Percentiles rank a stretch among this genome's conserved stretches.
These are phyloP conservation scores for Megacollybia marginata DNA, from an alignment of 768 basidiomycete species.

Conservation along the genomic window DNA sequence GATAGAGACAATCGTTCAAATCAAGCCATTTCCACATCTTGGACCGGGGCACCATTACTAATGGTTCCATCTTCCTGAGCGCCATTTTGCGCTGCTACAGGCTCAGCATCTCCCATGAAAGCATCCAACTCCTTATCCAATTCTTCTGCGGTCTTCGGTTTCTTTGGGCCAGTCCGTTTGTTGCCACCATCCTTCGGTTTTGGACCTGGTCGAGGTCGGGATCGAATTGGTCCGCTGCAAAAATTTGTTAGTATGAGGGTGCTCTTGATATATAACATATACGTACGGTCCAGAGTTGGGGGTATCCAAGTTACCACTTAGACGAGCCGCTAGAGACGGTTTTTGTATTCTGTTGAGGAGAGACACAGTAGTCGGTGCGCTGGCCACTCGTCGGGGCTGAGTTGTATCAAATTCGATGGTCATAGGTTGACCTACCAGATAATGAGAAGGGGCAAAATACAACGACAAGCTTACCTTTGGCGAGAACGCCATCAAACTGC, in stretches of 20 bases:
- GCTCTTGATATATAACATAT: not conserved
- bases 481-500: conserved; percentile 78
- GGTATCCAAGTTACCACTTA: conserved; percentile 38
- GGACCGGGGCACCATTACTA: not conserved
- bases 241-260: not conserved
- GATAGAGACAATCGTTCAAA: too few relatives aligned
- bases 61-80: not conserved
- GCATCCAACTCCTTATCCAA: conserved; percentile 85
- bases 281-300: conserved; percentile 30
- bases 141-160: conserved; percentile 72
- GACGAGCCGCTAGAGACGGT: conserved; percentile 59
- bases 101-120: conserved; percentile 63
- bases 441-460: not conserved
- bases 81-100: not conserved
- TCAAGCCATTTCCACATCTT: not conserved
- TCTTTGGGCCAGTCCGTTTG: conserved; percentile 29
- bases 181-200: conserved; percentile 15
- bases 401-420: conserved; percentile 56
- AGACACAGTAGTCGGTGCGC: conserved; percentile 48
- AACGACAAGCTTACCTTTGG: conserved; percentile 55
- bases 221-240: conserved; percentile 40
- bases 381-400: conserved; percentile 40
- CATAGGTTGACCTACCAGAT: conserved; percentile 65
- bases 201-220: conserved; percentile 27
- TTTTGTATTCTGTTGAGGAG: conserved; percentile 73